A percentile compares a stretch with the other conserved stretches of the same genome.
These are phyloP conservation scores for Colletotrichum theobromicola DNA, from an alignment of 2,329 filamentous ascomycete genomes.

Conservation along the genomic window DNA sequence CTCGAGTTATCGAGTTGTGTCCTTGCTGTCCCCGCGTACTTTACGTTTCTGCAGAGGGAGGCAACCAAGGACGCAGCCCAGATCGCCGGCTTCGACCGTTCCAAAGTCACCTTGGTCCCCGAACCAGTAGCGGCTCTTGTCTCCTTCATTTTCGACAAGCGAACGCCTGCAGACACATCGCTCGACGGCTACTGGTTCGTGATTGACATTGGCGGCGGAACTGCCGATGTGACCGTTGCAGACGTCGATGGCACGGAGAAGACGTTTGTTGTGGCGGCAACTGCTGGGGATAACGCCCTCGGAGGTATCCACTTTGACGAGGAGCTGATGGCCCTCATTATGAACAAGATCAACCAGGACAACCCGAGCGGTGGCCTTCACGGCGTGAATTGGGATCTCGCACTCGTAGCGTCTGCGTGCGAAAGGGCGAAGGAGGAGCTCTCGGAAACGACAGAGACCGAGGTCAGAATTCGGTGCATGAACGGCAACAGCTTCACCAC, in stretches of 20 bases:
- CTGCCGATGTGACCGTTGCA: not conserved
- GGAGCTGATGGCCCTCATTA: not conserved
- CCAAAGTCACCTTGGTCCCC: not conserved
- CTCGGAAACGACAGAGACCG: not conserved
- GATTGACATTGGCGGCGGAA: not conserved
- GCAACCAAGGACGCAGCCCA: not conserved
- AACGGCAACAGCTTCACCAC: not conserved
- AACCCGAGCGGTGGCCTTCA: not conserved
- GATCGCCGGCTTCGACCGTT: not conserved
- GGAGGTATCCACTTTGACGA: not conserved
- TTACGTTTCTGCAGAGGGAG: not conserved
- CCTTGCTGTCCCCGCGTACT: not conserved
- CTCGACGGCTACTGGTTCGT: not conserved
- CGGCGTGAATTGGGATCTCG: not conserved
- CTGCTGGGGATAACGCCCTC: not conserved
- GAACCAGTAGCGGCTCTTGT: not conserved
- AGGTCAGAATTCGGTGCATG: not conserved
- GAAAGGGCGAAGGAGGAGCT: not conserved
- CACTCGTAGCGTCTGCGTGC: not conserved
- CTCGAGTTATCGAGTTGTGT: not conserved
- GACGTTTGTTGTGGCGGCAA: not conserved
- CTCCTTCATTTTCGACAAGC: not conserved
- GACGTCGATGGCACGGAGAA: not conserved
- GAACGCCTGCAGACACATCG: not conserved
- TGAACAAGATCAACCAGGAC: not conserved